These are phyloP conservation scores for Candida verbasci DNA, from an alignment of 805 yeast genomes.

Conservation along the genomic window DNA sequence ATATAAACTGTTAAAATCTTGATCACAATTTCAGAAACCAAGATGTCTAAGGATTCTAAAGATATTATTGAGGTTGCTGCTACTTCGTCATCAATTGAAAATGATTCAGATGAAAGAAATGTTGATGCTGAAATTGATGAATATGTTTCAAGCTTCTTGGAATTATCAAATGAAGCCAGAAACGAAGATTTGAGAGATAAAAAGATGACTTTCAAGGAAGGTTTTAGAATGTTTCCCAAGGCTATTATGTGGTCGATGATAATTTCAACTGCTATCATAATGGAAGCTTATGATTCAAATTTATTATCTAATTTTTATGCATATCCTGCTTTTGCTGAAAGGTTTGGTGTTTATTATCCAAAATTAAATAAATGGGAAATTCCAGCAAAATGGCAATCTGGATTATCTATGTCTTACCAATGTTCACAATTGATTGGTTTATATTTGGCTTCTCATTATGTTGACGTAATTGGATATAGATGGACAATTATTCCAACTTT, in stretches of 20 bases:
- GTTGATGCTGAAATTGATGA: constrained; percentile 17
- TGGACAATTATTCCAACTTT: constrained; percentile 31
- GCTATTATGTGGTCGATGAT: constrained; percentile 39
- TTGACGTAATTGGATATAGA: constrained; percentile 45
- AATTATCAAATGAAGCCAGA: constrained; percentile 26
- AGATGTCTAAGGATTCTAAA: no score
- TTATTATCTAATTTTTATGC: constrained; percentile 31
- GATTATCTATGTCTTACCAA: constrained; percentile 28
- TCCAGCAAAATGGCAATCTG: constrained; percentile 34
- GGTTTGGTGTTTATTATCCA: constrained; percentile 27
- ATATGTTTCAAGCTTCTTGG: constrained; percentile 33
- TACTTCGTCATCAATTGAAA: no score
- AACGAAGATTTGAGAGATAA: constrained; percentile 29
- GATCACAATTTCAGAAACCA: no score
- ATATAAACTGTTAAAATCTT: no score
- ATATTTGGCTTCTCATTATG: constrained; percentile 38
- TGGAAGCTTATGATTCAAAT: constrained; percentile 38
- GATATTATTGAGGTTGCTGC: no score
- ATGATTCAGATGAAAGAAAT: no score
- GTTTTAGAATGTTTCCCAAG: constrained; percentile 32
- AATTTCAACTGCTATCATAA: constrained; percentile 32
- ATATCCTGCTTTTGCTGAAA: constrained; percentile 29
- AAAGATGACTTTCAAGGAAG: constrained; percentile 30
- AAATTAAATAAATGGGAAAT: constrained; percentile 22
- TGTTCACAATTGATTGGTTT: constrained; percentile 46